Evolutionary conservation across 768 basidiomycete species (phyloP).

Genomic region (Multifurca ochricompacta): DNA sequence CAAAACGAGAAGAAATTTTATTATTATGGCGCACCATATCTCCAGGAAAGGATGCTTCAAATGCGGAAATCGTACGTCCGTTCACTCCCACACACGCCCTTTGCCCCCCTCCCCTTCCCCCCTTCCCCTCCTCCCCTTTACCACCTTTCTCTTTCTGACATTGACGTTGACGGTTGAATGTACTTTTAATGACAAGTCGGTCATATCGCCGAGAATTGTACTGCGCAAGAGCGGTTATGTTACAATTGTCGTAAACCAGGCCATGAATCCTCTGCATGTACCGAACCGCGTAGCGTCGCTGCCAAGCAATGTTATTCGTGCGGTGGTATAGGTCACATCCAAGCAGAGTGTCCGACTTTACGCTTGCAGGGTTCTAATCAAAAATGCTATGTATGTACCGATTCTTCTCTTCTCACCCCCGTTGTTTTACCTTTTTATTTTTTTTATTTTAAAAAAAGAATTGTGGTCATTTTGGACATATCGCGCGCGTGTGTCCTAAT

Average conservation of each 20-base stretch:
- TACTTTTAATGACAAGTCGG: conserved; percentile 51
- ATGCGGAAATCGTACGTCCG: conserved; percentile 78
- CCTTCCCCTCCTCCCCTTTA: neutral
- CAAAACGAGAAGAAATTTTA: neutral
- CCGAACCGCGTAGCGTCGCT: conserved; percentile 71
- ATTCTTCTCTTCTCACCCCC: neutral
- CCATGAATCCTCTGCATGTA: conserved; percentile 84
- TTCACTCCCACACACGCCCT: neutral
- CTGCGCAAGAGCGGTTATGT: conserved; percentile 82
- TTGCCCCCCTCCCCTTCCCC: neutral
- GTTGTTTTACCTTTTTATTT: too few relatives aligned
- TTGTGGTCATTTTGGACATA: conserved; percentile 77
- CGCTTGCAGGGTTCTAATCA: conserved; percentile 60
- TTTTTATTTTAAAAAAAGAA: conserved; percentile 38
- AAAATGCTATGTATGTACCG: conserved; percentile 71
- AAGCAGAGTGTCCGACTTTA: conserved; percentile 79
- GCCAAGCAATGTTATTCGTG: conserved; percentile 92
- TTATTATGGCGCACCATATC: conserved; percentile 73
- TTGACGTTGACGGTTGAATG: too few relatives aligned
- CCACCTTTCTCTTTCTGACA: neutral
- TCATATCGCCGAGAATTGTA: conserved; percentile 88
- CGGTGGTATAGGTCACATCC: conserved; percentile 86
- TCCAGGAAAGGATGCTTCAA: conserved; percentile 88
- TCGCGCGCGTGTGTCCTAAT: conserved; percentile 68
- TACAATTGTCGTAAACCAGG: conserved; percentile 96